A percentile compares a stretch with the other conserved stretches of the same genome.
phyloP scores from a whole-genome alignment of 108 stramenopile genomes.

The Heterococcus sp. region DNA sequence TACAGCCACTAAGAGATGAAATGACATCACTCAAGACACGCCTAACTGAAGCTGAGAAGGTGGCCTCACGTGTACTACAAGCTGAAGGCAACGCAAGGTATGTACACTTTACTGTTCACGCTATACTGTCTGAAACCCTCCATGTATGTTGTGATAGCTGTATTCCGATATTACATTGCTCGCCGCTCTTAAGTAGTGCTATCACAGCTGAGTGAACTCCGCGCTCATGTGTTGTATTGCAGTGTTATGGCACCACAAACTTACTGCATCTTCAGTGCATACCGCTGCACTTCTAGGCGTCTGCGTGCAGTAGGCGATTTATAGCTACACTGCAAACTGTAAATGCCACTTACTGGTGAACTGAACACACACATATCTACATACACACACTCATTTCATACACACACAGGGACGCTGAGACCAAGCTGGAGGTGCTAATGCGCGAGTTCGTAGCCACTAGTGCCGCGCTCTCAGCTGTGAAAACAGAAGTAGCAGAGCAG shows the following conservation, averaged over 20 bases:
- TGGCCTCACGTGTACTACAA: not conserved
- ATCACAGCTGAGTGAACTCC: no score
- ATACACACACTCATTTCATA: slow-evolving; percentile 19
- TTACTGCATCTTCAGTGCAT: not conserved
- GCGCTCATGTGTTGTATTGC: no score
- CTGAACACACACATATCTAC: slow-evolving; percentile 3
- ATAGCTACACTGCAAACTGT: not conserved
- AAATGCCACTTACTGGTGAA: not conserved
- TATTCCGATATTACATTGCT: no score
- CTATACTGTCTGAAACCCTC: no score
- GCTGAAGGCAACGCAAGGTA: not conserved
- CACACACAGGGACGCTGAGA: slow-evolving; percentile 10
- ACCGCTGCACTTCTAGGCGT: not conserved
- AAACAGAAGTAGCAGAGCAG: slow-evolving; percentile 20
- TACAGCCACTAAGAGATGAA: slow-evolving; percentile 18
- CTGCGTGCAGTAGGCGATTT: not conserved
- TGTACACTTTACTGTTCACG: no score
- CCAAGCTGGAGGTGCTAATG: slow-evolving; percentile 28
- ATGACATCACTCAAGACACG: not conserved
- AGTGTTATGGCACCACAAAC: not conserved
- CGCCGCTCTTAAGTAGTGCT: no score
- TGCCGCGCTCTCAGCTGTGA: slow-evolving; percentile 14
- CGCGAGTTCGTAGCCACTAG: slow-evolving; percentile 23
- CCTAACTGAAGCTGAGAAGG: slow-evolving; percentile 20
- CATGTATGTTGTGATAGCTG: no score